These are phyloP conservation scores for Malassezia psittaci DNA, from an alignment of 1,284 basidiomycete genomes.

Conservation along the genomic window DNA sequence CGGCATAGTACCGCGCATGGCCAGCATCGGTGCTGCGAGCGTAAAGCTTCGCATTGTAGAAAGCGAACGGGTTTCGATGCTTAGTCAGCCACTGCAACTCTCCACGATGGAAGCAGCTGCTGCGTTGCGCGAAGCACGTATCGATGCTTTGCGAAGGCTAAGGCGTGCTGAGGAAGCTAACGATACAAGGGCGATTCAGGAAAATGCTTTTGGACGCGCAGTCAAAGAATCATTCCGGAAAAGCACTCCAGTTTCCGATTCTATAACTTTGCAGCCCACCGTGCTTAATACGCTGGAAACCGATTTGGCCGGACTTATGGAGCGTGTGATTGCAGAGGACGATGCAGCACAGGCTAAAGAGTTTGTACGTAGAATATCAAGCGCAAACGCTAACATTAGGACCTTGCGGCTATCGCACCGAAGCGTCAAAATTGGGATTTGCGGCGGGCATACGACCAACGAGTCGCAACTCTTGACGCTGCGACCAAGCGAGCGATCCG, in stretches of 20 bases:
- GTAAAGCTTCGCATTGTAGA: neutral
- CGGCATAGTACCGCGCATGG: neutral
- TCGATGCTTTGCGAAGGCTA: slow-evolving; percentile 14
- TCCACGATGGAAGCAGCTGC: slow-evolving; percentile 15
- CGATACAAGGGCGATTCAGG: neutral
- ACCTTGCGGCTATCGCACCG: slow-evolving; percentile 88
- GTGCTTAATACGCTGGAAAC: slow-evolving; percentile 7
- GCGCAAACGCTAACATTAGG: slow-evolving; percentile 49
- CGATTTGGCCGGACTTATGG: slow-evolving; percentile 6
- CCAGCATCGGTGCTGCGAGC: neutral
- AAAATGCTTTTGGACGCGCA: slow-evolving; percentile 6
- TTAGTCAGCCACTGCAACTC: neutral
- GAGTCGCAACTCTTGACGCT: slow-evolving; percentile 73
- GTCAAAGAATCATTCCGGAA: slow-evolving; percentile 13
- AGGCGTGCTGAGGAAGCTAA: slow-evolving; percentile 9
- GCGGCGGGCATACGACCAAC: slow-evolving; percentile 82
- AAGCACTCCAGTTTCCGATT: neutral
- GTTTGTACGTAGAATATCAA: slow-evolving; percentile 48
- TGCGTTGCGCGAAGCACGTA: slow-evolving; percentile 13
- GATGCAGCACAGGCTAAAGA: slow-evolving; percentile 1
- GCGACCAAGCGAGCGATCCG: slow-evolving; percentile 83
- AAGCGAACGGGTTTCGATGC: neutral
- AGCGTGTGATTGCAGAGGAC: slow-evolving; percentile 10
- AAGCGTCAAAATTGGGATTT: slow-evolving; percentile 93
- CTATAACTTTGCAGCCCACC: neutral